These are phyloP conservation scores for Oryza longistaminata DNA, from an alignment of 176 grass and related monocot species.

Conservation along the genomic window DNA sequence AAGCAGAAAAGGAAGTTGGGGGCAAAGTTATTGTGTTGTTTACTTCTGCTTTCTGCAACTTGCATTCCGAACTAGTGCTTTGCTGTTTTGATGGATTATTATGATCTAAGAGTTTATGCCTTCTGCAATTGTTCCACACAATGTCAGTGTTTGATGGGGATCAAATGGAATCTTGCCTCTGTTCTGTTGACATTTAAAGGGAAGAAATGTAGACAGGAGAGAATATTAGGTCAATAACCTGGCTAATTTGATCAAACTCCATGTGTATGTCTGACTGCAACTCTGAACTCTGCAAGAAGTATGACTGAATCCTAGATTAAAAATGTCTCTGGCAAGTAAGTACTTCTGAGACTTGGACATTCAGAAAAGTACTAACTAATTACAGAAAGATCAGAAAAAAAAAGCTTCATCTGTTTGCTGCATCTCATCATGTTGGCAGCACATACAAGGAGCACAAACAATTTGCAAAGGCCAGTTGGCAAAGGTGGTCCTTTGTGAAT, in stretches of 20 bases:
- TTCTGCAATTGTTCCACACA: constrained; percentile 24
- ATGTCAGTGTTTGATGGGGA: constrained; percentile 38
- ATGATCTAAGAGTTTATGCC: constrained; percentile 39
- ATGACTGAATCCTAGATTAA: not conserved
- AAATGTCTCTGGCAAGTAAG: not conserved
- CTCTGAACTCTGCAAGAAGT: constrained; percentile 15
- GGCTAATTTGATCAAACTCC: not conserved
- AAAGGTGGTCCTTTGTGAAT: constrained; percentile 35
- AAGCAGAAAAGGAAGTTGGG: constrained; percentile 23
- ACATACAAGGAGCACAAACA: constrained; percentile 6
- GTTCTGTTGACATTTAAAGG: constrained; percentile 23
- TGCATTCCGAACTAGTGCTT: constrained; percentile 15
- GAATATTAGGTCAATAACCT: not conserved
- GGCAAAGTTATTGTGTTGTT: constrained; percentile 19
- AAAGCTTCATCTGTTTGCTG: not conserved
- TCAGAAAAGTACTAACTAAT: not conserved
- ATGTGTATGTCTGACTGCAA: not conserved
- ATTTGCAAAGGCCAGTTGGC: constrained; percentile 13
- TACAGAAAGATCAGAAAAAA: not conserved
- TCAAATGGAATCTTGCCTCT: constrained; percentile 43
- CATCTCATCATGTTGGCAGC: constrained; percentile 16
- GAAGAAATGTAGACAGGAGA: not conserved
- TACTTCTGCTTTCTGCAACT: constrained; percentile 21
- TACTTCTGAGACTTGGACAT: not conserved
- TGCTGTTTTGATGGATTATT: not conserved